phyloP scores from a whole-genome alignment of 495 filamentous ascomycete genomes.

The Penicillium egyptiacum region DNA sequence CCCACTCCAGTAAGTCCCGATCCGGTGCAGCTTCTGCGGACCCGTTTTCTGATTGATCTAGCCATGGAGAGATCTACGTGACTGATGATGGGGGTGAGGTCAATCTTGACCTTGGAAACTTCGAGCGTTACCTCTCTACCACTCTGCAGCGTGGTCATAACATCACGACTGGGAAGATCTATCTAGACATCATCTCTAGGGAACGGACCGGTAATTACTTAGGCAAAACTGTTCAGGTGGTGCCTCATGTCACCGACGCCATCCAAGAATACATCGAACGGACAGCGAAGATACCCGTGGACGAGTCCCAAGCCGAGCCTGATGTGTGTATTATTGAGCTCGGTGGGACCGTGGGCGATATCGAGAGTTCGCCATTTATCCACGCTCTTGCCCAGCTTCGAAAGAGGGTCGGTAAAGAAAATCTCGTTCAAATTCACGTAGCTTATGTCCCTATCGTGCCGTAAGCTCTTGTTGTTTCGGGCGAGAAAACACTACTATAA shows the following conservation, averaged over 20 bases:
- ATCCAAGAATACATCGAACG: constrained; percentile 86
- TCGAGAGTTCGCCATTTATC: constrained; percentile 82
- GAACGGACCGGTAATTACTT: constrained; percentile 79
- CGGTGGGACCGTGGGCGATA: constrained; percentile 76
- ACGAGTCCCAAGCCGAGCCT: constrained; percentile 73
- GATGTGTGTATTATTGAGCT: constrained; percentile 80
- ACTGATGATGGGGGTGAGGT: constrained; percentile 72
- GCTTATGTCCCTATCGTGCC: constrained; percentile 69
- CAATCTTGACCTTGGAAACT: constrained; percentile 91
- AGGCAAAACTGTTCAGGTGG: constrained; percentile 86
- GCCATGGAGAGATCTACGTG: constrained; percentile 71
- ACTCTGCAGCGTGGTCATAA: constrained; percentile 79
- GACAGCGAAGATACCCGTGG: constrained; percentile 78
- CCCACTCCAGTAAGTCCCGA: constrained; percentile 61
- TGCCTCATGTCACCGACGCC: constrained; percentile 81
- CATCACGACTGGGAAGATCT: constrained; percentile 94
- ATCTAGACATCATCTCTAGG: constrained; percentile 72
- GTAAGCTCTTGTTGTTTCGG: not conserved
- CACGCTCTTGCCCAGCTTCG: constrained; percentile 76
- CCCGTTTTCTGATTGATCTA: constrained; percentile 17
- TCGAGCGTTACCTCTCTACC: constrained; percentile 80
- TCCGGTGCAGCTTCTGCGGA: not conserved
- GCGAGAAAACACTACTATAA: not conserved
- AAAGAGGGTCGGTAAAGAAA: constrained; percentile 64
- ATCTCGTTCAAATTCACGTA: constrained; percentile 83